A percentile compares a stretch with the other conserved stretches of the same genome.
These are phyloP conservation scores for Solanum piurae DNA, from an alignment of 257 asterid species.

Conservation along the genomic window DNA sequence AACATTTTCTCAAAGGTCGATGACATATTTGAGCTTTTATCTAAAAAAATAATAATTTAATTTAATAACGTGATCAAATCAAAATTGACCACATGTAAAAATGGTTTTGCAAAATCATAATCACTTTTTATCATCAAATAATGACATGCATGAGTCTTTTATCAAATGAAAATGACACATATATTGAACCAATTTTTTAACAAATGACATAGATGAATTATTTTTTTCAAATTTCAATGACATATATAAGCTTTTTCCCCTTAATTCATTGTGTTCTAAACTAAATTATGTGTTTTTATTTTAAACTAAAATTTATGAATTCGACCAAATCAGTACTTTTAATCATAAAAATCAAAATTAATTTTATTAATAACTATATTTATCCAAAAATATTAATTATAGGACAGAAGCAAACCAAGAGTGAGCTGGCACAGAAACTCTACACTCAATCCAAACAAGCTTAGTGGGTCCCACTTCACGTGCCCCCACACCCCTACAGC, in stretches of 20 bases:
- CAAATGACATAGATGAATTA: fast-evolving
- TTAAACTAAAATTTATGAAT: no score
- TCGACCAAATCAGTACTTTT: background rate
- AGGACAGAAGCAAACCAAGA: background rate
- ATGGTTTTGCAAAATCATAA: fast-evolving
- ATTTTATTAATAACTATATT: background rate
- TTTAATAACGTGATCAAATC: no score
- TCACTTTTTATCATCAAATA: no score
- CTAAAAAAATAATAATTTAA: no score
- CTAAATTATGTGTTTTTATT: no score
- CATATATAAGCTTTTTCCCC: no score
- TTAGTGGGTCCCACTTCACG: constrained; percentile 33
- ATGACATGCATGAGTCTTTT: fast-evolving
- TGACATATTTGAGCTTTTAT: no score
- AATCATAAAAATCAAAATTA: background rate
- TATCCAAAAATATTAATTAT: background rate
- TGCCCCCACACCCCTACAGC: constrained; percentile 18
- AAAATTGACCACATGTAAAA: no score
- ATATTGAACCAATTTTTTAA: no score
- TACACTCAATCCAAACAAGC: constrained; percentile 21
- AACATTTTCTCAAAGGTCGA: fast-evolving
- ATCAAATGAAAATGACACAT: fast-evolving
- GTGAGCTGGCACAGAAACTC: constrained; percentile 22
- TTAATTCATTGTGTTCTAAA: no score
- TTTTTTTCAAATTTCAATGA: fast-evolving